These are phyloP conservation scores for Lagenidium giganteum DNA, from an alignment of 352 stramenopile species.

Conservation along the genomic window DNA sequence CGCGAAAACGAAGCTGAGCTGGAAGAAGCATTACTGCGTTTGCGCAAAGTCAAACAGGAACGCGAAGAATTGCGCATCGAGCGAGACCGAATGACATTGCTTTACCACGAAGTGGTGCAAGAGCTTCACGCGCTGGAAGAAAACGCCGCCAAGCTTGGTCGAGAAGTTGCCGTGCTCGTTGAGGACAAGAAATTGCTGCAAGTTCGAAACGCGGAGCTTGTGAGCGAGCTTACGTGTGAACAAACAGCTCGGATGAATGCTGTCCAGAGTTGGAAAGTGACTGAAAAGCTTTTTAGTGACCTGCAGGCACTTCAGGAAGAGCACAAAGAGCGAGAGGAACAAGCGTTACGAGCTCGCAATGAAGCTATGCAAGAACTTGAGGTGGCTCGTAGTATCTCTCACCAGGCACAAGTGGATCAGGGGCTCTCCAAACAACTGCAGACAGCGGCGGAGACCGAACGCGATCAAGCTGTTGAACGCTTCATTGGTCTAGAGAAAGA, in stretches of 20 bases:
- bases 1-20: slow-evolving; percentile 29
- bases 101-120: slow-evolving; percentile 12
- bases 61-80: slow-evolving; percentile 46
- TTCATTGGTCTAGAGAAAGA: slow-evolving; percentile 26
- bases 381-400: slow-evolving; percentile 26
- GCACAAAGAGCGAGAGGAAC: slow-evolving; percentile 41
- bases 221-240: slow-evolving; percentile 23
- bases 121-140: slow-evolving; percentile 11
- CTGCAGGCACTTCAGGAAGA: slow-evolving; percentile 34
- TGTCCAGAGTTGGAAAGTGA: slow-evolving; percentile 40
- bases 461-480: slow-evolving; percentile 26
- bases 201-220: slow-evolving; percentile 22
- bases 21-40: slow-evolving; percentile 21
- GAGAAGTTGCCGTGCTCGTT: slow-evolving; percentile 1
- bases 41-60: slow-evolving; percentile 36
- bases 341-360: slow-evolving; percentile 35
- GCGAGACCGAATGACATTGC: slow-evolving; percentile 29
- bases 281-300: slow-evolving; percentile 31
- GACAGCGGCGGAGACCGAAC: slow-evolving; percentile 30
- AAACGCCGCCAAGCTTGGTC: slow-evolving; percentile 14
- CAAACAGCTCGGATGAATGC: slow-evolving; percentile 34
- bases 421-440: slow-evolving; percentile 42
- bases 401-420: slow-evolving; percentile 45
- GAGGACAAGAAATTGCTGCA: slow-evolving; percentile 22
- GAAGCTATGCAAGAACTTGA: slow-evolving; percentile 45